phyloP scores from a whole-genome alignment of 2,329 filamentous ascomycete species.

The Atkinsonella hypoxylon region DNA sequence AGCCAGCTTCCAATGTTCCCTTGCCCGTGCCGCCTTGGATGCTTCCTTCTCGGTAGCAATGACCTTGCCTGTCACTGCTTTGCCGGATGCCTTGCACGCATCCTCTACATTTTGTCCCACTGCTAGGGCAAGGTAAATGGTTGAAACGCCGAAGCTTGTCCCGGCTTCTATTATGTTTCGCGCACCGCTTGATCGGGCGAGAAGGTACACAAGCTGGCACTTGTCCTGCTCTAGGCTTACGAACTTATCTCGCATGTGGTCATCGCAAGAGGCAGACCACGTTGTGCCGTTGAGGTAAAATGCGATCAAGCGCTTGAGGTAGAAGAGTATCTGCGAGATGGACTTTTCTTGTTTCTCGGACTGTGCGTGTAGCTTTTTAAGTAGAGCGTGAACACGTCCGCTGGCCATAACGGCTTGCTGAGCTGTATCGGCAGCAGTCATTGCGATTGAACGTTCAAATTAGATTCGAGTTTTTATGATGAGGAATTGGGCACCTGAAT shows the following conservation, averaged over 20 bases:
- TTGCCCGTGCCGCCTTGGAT: conserved; percentile 37
- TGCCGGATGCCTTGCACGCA: conserved; percentile 4
- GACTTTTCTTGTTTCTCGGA: conserved; percentile 16
- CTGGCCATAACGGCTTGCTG: conserved; percentile 13
- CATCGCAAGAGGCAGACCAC: conserved; percentile 17
- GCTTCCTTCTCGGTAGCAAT: conserved; percentile 50
- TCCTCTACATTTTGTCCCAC: conserved; percentile 32
- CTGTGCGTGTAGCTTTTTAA: conserved; percentile 15
- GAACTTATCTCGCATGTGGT: conserved; percentile 40
- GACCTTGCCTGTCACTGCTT: conserved; percentile 22
- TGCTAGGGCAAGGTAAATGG: conserved; percentile 49
- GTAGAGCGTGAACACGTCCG: conserved; percentile 14
- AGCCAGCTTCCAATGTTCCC: conserved; percentile 39
- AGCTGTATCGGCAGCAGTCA: conserved; percentile 3
- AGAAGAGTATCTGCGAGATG: conserved; percentile 16
- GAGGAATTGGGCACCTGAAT: too few relatives aligned
- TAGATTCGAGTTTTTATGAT: not conserved
- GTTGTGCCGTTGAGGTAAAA: conserved; percentile 14
- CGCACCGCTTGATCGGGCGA: conserved; percentile 35
- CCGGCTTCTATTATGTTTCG: conserved; percentile 45
- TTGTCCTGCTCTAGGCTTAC: conserved; percentile 49
- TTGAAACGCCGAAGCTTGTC: conserved; percentile 49
- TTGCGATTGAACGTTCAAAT: not conserved
- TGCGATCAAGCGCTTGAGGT: conserved; percentile 12
- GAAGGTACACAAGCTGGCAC: conserved; percentile 41